phyloP scores from a whole-genome alignment of 306 rosid genomes.

The Alnus glutinosa region DNA sequence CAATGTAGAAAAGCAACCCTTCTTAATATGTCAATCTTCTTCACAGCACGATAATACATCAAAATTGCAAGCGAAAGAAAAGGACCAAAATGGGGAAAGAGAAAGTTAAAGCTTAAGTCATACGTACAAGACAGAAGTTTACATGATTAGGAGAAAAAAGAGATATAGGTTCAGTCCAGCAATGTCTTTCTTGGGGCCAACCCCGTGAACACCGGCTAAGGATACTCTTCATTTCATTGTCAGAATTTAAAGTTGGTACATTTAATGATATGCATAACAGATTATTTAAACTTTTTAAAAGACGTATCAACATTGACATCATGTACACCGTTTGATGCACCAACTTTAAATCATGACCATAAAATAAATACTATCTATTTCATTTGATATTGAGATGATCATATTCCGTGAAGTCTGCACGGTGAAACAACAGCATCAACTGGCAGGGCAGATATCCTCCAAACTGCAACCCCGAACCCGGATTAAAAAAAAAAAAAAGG shows the following conservation, averaged over 20 bases:
- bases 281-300: too few relatives aligned
- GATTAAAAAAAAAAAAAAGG: conserved; percentile 4
- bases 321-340: too few relatives aligned
- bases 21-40: neutral
- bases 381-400: too few relatives aligned
- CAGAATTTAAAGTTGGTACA: too few relatives aligned
- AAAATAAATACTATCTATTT: too few relatives aligned
- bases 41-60: neutral
- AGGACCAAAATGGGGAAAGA: neutral
- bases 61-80: neutral
- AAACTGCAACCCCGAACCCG: conserved; percentile 41
- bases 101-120: too few relatives aligned
- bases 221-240: too few relatives aligned
- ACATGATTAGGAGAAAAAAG: neutral
- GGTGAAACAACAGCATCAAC: conserved; percentile 29
- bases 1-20: neutral
- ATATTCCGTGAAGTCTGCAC: too few relatives aligned
- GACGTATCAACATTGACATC: too few relatives aligned
- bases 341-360: too few relatives aligned
- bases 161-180: neutral
- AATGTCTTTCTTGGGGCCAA: neutral
- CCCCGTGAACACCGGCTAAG: too few relatives aligned
- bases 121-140: neutral
- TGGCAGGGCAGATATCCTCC: conserved; percentile 72
- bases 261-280: too few relatives aligned